Base-by-base conservation (phyloP, 2,329 filamentous ascomycete genomes). In the Fusarium nematophilum region DNA sequence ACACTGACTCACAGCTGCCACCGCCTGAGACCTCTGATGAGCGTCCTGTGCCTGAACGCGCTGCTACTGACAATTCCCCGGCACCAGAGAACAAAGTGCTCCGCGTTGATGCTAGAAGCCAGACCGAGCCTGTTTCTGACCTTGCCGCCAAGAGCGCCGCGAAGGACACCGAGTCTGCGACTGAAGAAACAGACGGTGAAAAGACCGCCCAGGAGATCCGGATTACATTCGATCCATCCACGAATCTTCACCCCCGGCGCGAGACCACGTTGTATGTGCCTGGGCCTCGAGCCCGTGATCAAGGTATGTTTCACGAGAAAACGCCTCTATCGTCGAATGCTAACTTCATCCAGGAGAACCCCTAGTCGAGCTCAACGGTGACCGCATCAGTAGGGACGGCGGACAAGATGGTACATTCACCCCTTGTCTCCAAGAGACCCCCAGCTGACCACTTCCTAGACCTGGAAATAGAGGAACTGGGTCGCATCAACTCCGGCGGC, bases 221-320 rank as follows among this genome's bases (percentile, higher is more conserved):
- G n/a, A 73, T 73, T 29, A 71, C 64, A 1, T 72, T 73, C 38
- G 70, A 72, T 48, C 62, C 68, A 11, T 62, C 70, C 1, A 48
- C 65, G 5, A 57, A 72, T 11, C 53, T 53, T 14, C 71, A 69
- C 36, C 70, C 69, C 5, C 61, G 65, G 15, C 61, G 50, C 11
- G 70, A 70, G 6, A 39, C 57, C 1, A 58, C 70, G 2, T 55
- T 74, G 2, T 72, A 74, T 18, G 72, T 74, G 8, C 72, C 72
- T 5, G 69, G 70, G 1, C 72, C 72, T 26, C 63, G 72, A n/a
- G 72, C 72, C 34, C 70, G 72, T 11, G 72, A 74, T 14, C 62
- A 59, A 40, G 72, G 72, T 66, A 56, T 5, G 38, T 31, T 21
- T 13, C 9, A n/a, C 6, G 10, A 9, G 5, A n/a, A 23, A 9